A percentile compares a stretch with the other conserved stretches of the same genome.
Evolutionary conservation across 495 filamentous ascomycete genomes (phyloP).

Genomic region (Neurospora discreta): DNA sequence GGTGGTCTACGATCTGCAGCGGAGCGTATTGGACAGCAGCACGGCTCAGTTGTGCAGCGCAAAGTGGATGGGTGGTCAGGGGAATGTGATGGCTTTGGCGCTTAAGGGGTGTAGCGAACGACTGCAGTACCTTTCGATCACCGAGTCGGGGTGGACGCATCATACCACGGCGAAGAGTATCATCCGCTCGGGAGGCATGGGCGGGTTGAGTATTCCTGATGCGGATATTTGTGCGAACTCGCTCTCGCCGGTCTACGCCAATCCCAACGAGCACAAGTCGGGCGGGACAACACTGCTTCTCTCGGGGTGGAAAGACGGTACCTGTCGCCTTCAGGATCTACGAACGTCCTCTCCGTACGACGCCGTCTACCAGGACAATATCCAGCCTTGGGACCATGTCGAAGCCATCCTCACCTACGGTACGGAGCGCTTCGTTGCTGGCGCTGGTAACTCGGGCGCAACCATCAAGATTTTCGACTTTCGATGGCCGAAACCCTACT

Average conservation of each 20-base stretch:
- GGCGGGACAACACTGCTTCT: slow-evolving; percentile 28
- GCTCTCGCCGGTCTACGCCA: slow-evolving; percentile 25
- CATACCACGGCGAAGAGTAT: slow-evolving; percentile 15
- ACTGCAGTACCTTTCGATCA: slow-evolving; percentile 29
- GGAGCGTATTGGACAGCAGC: neutral
- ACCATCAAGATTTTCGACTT: slow-evolving; percentile 38
- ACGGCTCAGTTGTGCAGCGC: slow-evolving; percentile 16
- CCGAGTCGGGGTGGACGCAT: slow-evolving; percentile 25
- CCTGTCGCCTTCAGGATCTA: slow-evolving; percentile 32
- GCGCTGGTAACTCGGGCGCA: slow-evolving; percentile 22
- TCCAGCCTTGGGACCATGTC: slow-evolving; percentile 26
- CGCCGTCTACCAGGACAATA: slow-evolving; percentile 32
- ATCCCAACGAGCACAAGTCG: slow-evolving; percentile 5
- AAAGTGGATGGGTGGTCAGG: slow-evolving; percentile 26
- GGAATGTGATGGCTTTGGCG: slow-evolving; percentile 24
- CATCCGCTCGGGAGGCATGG: neutral
- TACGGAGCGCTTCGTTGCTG: slow-evolving; percentile 30
- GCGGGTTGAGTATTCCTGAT: neutral
- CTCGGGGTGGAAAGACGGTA: slow-evolving; percentile 37
- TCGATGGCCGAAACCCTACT: slow-evolving; percentile 32
- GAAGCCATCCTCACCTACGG: slow-evolving; percentile 32
- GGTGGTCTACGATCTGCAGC: slow-evolving; percentile 11
- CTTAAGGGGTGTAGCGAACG: slow-evolving; percentile 23
- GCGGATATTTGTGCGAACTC: slow-evolving; percentile 21
- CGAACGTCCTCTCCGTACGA: slow-evolving; percentile 26